Conservation (phyloP, 225 moss, liverwort and hornwort species). For the Antitrichia curtipendula region DNA sequence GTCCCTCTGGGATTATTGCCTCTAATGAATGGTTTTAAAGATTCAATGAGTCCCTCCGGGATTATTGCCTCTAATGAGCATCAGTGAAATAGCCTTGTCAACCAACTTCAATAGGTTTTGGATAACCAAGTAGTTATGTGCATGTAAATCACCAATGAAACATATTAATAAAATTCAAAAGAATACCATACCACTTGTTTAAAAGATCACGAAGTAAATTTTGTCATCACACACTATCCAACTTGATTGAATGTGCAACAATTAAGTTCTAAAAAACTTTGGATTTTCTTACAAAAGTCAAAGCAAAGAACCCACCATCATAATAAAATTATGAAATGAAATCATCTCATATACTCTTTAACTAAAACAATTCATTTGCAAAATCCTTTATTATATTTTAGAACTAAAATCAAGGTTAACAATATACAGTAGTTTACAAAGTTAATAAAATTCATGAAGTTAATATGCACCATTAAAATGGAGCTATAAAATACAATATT, state of each 20-base stretch:
- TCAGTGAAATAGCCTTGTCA: background rate
- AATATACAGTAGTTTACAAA: background rate
- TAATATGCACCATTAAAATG: background rate
- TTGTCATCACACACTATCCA: background rate
- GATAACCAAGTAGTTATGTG: background rate
- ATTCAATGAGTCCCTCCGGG: background rate
- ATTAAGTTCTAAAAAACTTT: background rate
- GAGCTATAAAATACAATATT: background rate
- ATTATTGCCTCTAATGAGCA: background rate
- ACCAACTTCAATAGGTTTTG: background rate
- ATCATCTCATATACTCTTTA: background rate
- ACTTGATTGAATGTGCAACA: no score
- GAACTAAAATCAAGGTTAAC: background rate
- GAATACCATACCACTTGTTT: background rate
- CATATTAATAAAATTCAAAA: no score
- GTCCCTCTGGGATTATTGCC: background rate
- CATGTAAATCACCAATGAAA: background rate
- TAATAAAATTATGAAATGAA: background rate
- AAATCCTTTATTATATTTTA: background rate
- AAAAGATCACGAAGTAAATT: background rate
- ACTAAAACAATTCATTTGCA: background rate
- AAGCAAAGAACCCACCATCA: background rate
- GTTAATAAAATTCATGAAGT: background rate
- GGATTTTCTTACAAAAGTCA: background rate
- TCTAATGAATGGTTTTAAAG: background rate